Conservation (phyloP, 176 grass and related monocot species). For the Cymbopogon citratus region DNA sequence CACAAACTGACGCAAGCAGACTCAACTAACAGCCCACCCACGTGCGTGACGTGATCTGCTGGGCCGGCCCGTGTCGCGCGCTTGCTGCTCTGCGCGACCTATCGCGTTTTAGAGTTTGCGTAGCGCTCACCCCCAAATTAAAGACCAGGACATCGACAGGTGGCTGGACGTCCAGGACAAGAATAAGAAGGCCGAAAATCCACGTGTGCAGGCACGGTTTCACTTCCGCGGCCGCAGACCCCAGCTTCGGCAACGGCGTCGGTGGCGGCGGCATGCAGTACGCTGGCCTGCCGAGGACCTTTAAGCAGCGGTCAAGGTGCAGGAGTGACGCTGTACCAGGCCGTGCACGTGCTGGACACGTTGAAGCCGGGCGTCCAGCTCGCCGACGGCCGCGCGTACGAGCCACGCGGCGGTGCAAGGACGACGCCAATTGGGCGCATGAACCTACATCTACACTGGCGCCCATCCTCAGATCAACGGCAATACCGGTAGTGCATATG, state of each 20-base stretch:
- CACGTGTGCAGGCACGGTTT: background rate
- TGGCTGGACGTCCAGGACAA: background rate
- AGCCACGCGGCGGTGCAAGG: background rate
- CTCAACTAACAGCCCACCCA: too few relatives aligned
- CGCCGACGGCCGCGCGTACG: fast-evolving
- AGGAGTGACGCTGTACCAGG: background rate
- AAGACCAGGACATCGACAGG: background rate
- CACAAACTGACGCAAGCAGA: too few relatives aligned
- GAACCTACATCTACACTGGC: too few relatives aligned
- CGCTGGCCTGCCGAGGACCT: background rate
- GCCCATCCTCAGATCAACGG: too few relatives aligned
- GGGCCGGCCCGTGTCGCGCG: too few relatives aligned
- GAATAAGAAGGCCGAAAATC: too few relatives aligned
- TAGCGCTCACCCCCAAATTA: background rate
- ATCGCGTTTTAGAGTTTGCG: too few relatives aligned
- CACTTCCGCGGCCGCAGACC: background rate
- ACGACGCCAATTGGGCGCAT: background rate
- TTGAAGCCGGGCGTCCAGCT: background rate
- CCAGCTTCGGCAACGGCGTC: background rate
- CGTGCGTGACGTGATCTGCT: too few relatives aligned
- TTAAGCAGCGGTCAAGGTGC: background rate
- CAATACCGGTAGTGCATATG: too few relatives aligned
- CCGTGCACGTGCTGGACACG: background rate
- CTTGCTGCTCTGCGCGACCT: too few relatives aligned
- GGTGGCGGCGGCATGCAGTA: background rate